Conservation (phyloP, 768 basidiomycete species). For the Mycena galericulata region DNA sequence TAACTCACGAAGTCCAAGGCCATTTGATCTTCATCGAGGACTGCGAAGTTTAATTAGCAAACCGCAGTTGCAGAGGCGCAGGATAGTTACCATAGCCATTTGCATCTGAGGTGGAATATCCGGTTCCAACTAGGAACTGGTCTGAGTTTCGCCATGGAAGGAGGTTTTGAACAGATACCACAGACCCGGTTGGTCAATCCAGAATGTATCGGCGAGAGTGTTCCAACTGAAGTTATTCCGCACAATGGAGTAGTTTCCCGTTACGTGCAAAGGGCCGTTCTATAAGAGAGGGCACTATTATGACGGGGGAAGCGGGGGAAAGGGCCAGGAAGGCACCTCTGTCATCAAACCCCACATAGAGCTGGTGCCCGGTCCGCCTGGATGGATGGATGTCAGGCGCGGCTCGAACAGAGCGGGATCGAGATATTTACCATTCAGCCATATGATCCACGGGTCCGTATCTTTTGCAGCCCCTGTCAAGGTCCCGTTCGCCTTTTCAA, state of each 20-base stretch:
- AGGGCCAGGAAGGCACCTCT: slow-evolving; percentile 58
- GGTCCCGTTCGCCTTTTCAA: slow-evolving; percentile 69
- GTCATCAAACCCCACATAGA: slow-evolving; percentile 73
- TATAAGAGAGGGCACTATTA: slow-evolving; percentile 37
- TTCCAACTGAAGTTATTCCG: slow-evolving; percentile 71
- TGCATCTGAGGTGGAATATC: slow-evolving; percentile 73
- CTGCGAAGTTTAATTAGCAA: slow-evolving; percentile 41
- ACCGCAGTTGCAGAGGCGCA: background rate
- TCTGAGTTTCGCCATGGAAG: background rate
- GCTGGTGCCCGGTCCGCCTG: slow-evolving; percentile 73
- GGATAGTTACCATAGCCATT: slow-evolving; percentile 62
- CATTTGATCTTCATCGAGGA: slow-evolving; percentile 74
- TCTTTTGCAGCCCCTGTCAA: slow-evolving; percentile 53
- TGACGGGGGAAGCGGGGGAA: background rate
- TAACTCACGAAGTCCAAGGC: slow-evolving; percentile 63
- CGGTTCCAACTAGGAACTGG: slow-evolving; percentile 55
- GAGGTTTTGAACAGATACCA: background rate
- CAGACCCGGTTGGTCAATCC: slow-evolving; percentile 80
- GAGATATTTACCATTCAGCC: slow-evolving; percentile 80
- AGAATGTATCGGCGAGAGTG: slow-evolving; percentile 72
- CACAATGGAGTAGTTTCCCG: slow-evolving; percentile 59
- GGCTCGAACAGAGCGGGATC: background rate
- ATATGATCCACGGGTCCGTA: slow-evolving; percentile 74
- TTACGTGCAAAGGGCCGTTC: slow-evolving; percentile 78
- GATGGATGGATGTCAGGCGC: background rate